Conservation (phyloP, 2,329 filamentous ascomycete genomes). For the Penicillium sclerotigenum region DNA sequence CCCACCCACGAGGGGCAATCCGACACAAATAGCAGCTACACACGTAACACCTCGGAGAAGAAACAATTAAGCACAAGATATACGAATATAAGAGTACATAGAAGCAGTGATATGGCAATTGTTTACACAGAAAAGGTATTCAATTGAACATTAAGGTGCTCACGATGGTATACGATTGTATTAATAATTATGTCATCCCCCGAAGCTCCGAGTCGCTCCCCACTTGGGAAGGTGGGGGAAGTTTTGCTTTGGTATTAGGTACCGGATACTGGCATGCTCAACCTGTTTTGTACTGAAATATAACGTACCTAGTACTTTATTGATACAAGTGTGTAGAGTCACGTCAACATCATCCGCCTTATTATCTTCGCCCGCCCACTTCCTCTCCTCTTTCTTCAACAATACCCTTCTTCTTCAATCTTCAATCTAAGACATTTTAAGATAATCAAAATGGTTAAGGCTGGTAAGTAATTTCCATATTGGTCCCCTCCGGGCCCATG, state of each 20-base stretch:
- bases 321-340: conserved; percentile 10
- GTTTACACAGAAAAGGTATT: neutral
- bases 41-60: neutral
- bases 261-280: neutral
- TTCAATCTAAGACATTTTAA: conserved; percentile 24
- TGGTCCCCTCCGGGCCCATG: conserved; percentile 21
- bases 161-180: neutral
- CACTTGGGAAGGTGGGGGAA: conserved; percentile 27
- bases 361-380: conserved; percentile 22
- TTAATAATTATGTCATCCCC: conserved; percentile 25
- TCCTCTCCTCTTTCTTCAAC: conserved; percentile 15
- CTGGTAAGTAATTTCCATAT: conserved; percentile 62
- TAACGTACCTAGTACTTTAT: conserved; percentile 13
- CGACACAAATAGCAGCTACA: neutral
- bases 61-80: neutral
- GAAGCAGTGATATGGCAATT: neutral
- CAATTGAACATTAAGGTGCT: neutral
- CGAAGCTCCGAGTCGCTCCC: conserved; percentile 13
- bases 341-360: conserved; percentile 27
- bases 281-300: neutral
- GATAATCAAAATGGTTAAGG: conserved; percentile 94
- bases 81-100: neutral
- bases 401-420: conserved; percentile 5
- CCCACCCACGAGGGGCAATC: neutral
- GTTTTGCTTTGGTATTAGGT: conserved; percentile 7